These are phyloP conservation scores for Fagopyrum homotropicum DNA, from an alignment of 148 eudicot species.

Conservation along the genomic window DNA sequence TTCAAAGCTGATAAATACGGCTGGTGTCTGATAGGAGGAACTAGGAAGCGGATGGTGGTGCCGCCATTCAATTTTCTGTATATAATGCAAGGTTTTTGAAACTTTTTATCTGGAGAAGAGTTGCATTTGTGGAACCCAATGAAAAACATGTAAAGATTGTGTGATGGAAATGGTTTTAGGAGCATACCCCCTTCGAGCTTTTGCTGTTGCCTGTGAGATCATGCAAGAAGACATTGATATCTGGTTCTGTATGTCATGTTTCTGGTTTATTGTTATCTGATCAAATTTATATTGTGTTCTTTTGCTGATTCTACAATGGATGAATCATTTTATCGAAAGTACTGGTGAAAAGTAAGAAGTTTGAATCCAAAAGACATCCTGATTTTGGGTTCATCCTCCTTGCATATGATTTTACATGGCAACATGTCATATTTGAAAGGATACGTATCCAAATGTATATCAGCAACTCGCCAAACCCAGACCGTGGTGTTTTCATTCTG, in stretches of 20 bases:
- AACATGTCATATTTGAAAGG: too few relatives aligned
- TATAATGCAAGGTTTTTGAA: background rate
- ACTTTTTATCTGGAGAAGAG: background rate
- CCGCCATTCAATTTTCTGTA: background rate
- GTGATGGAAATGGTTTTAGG: background rate
- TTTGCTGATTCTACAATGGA: too few relatives aligned
- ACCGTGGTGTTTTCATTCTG: too few relatives aligned
- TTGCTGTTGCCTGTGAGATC: background rate
- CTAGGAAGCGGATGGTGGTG: background rate
- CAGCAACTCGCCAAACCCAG: too few relatives aligned
- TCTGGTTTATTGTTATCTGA: background rate
- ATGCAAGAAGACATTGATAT: too few relatives aligned
- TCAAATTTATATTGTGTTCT: background rate
- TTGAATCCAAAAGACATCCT: too few relatives aligned
- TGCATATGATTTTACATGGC: too few relatives aligned
- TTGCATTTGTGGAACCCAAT: background rate
- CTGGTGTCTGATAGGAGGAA: background rate
- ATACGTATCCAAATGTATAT: too few relatives aligned
- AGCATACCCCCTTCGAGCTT: background rate
- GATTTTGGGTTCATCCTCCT: too few relatives aligned
- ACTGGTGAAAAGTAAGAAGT: too few relatives aligned
- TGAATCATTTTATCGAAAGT: too few relatives aligned
- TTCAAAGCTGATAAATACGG: background rate
- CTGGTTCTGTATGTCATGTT: background rate
- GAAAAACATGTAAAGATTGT: background rate